Evolutionary conservation across 257 asterid genomes (phyloP), one percentile per base, ranked within the genome.

Genomic region (Solanum rostratum): DNA sequence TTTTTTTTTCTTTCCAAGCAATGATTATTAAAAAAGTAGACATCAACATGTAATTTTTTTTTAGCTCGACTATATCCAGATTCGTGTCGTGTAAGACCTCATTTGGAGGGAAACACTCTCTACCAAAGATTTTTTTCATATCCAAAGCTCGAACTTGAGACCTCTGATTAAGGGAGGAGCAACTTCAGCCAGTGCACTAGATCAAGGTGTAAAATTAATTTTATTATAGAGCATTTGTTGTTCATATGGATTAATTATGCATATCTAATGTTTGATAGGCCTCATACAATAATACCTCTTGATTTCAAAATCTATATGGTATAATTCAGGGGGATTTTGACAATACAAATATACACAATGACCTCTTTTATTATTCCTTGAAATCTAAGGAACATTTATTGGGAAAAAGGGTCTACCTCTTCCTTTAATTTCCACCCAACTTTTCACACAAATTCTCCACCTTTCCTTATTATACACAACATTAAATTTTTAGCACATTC

Each of bases 331-430:
- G 53, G 65, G 39, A 86, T 59, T 63, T 92, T 92, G 94, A 88
- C 94, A 92, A 89, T 91, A 89, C 88, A 84, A 89, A 88, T 89
- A 88, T 6, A 29, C 53, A 70, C 46, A 45, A 91, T 92, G 90
- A 89, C 83, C 88, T 39, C 62, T 27, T 89, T 86, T 90, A 65
- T 79, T 53, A 88, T 93, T 91, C 86, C 98, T 95, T 93, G 95
- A 92, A 84, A 87, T 92, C 87, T 90, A 93, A 93, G 97, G 88
- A 93, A 93, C 97, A 90, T 91, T 93, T 90, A 91, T 91, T 90
- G 92, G 92, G 84, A 86, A 90, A 29, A 80, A 53, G 82, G 90
- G 89, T 41, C 79, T 79, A 29, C 33, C 65, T 37, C 78, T 81
- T 41, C 88, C 86, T 88, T 88, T 87, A 86, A 90, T 88, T 85